Base-by-base conservation (phyloP, 352 stramenopile species). In the Globisporangium uncinulatum region DNA sequence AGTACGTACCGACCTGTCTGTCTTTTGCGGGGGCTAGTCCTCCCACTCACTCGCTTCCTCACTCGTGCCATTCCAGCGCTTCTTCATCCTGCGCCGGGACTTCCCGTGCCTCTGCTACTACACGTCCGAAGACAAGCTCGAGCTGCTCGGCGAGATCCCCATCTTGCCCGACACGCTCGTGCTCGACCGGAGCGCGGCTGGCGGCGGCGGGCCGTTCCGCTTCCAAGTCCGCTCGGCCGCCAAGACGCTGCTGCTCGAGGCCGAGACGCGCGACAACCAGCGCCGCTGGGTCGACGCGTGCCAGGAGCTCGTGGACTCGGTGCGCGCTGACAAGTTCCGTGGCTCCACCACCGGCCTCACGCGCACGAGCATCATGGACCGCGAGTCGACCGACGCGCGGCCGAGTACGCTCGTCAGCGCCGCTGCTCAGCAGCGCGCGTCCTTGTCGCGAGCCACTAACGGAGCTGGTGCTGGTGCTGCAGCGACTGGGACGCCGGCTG, bases 91-190 rank as follows among this genome's bases (percentile, higher is more conserved):
- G 44, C 79, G 84, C 5, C 76, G 71, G 36, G 81, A 94, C 56
- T 80, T 73, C 19, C 84, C 84, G 47, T 83, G 76, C 51, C 66
- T 94, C 32, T 84, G 77, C 58, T 94, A 94, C 66, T 94, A 86
- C 66, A 84, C 81, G 37, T 91, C 82, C 7, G 82, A 94, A 56
- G 79, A 92, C 39, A 92, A 90, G 50, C 72, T 92, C 41, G 78
- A 92, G 66, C 57, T 94, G 21, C 57, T 94, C 34, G 84, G 84
- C 10, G 64, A 82, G 39, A 83, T 92, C 45, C 63, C 70, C 5
- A 79, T 94, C 48, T 82, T 74, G 17, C 69, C 73, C 56, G 82
- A 94, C 61, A 89, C 84, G 24, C 73, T 89, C n/a, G 69, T 94
- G 47, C 61, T 92, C 37, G 80, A 92, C 65, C 73, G 73, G 41